These are phyloP conservation scores for Lodderomyces theae DNA, from an alignment of 1,139 yeast species.

Conservation along the genomic window DNA sequence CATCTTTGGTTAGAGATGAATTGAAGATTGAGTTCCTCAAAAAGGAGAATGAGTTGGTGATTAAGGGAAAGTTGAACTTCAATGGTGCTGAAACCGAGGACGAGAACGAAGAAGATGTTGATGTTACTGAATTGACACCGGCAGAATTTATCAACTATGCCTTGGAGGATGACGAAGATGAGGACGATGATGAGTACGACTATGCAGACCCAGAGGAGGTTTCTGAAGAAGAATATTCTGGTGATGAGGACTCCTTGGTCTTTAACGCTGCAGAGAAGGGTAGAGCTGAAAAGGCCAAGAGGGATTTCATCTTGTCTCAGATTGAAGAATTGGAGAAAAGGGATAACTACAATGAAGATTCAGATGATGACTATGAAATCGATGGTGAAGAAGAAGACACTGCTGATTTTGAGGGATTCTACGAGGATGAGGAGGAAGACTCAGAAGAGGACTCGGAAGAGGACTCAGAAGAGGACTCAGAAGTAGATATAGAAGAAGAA, in stretches of 20 bases:
- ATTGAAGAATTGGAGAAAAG: constrained; percentile 37
- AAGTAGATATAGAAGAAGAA: constrained; percentile 21
- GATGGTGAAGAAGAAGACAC: constrained; percentile 20
- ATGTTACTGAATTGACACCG: constrained; percentile 9
- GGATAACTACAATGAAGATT: constrained; percentile 44
- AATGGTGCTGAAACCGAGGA: constrained; percentile 20
- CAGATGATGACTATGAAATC: constrained; percentile 31
- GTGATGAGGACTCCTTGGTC: constrained; percentile 20
- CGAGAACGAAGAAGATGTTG: constrained; percentile 17
- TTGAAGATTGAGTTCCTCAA: constrained; percentile 42
- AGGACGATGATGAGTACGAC: constrained; percentile 29
- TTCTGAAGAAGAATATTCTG: constrained; percentile 20
- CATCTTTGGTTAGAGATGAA: constrained; percentile 43
- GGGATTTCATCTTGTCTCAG: constrained; percentile 28
- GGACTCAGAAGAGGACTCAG: constrained; percentile 10
- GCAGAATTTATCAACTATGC: constrained; percentile 4
- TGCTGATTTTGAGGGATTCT: constrained; percentile 16
- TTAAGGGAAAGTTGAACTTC: constrained; percentile 42
- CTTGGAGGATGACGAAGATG: constrained; percentile 14
- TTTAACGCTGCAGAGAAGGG: constrained; percentile 16
- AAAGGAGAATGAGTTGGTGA: constrained; percentile 42
- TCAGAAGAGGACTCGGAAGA: constrained; percentile 12
- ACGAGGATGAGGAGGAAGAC: constrained; percentile 13
- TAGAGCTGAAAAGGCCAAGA: constrained; percentile 16
- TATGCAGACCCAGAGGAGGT: constrained; percentile 25